Percentiles rank a stretch among this genome's conserved stretches.
phyloP scores from a whole-genome alignment of 352 stramenopile genomes.

The Pythium utonaiense region DNA sequence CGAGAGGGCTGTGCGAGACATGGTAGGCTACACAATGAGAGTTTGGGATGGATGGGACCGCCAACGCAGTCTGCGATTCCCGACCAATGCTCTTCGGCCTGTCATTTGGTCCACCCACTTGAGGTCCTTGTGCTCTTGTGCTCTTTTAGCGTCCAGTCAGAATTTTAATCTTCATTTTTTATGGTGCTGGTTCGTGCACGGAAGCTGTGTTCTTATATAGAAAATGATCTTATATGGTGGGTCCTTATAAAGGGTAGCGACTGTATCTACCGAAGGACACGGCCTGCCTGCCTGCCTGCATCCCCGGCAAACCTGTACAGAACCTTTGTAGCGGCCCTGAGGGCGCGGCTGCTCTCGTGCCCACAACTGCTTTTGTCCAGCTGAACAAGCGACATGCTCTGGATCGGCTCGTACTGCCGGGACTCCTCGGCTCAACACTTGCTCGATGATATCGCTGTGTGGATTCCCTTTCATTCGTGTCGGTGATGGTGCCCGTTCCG shows the following conservation, averaged over 20 bases:
- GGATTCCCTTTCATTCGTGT: too few relatives aligned
- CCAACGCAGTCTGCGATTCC: not conserved
- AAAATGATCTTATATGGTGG: not conserved
- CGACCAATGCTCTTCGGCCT: not conserved
- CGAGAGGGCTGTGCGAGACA: slow-evolving; percentile 5
- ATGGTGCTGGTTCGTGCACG: not conserved
- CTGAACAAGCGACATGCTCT: too few relatives aligned
- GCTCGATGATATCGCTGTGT: too few relatives aligned
- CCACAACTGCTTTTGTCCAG: too few relatives aligned
- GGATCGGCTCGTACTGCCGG: too few relatives aligned
- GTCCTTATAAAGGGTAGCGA: not conserved
- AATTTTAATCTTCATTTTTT: not conserved
- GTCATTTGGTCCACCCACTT: not conserved
- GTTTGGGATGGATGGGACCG: not conserved
- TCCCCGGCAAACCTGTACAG: too few relatives aligned
- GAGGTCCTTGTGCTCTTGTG: not conserved
- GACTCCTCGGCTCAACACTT: too few relatives aligned
- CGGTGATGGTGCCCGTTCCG: too few relatives aligned
- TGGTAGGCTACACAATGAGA: not conserved
- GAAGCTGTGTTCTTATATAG: not conserved
- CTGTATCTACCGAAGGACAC: too few relatives aligned
- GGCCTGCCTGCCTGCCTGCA: too few relatives aligned
- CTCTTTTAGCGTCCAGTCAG: not conserved
- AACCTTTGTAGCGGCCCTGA: too few relatives aligned
- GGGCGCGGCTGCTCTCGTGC: too few relatives aligned